Evolutionary conservation across 2,329 filamentous ascomycete genomes (phyloP), one percentile per base, ranked within the genome.

Genomic region (Colletotrichum lupini): DNA sequence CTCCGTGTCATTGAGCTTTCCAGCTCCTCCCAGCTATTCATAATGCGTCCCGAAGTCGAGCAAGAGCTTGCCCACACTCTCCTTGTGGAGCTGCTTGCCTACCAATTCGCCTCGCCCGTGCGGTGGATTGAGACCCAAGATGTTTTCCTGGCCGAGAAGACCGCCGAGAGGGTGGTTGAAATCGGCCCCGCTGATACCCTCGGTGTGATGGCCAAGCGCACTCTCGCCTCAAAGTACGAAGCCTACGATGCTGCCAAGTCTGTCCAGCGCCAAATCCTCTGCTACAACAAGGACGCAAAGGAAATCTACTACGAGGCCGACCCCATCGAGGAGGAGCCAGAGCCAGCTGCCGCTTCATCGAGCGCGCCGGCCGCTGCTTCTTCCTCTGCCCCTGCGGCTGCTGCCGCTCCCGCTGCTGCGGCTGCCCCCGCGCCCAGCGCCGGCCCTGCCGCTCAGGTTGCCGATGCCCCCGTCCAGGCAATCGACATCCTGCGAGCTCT

Each of bases 51-150:
- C 84, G 97, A 99, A 91, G 90, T 98, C 85, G 96, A 99, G 92
- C 97, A 99, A 87, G 97, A 99, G 89, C 94, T 99, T 85, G 94
- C 97, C 82, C 96, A 99, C 86, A 98, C 96, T 78, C 91, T 99
- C 85, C 94, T 99, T 82, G 94, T 99, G 77, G 97, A 99, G 92
- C 94, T 99, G 76, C 92, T 99, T 78, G 97, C 97, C 88, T 99
- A 98, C 86, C 97, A 99, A 84, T 99, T 99, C 85, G 97, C 97
- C 80, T 98, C 96, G 67, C 97, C 97, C 63, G 97, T 99, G 79
- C 93, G 97, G 92, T 99, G 97, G 97, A 99, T 99, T 85, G 97
- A 99, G 87, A 99, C 97, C 68, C 97, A 99, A 87, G 97, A 99
- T 96, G 97, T 99, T 79, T 97, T 99, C 81, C 93, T 99, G 79